Conservation (phyloP, 164 flowering plant genomes). For the Saururus chinensis region DNA sequence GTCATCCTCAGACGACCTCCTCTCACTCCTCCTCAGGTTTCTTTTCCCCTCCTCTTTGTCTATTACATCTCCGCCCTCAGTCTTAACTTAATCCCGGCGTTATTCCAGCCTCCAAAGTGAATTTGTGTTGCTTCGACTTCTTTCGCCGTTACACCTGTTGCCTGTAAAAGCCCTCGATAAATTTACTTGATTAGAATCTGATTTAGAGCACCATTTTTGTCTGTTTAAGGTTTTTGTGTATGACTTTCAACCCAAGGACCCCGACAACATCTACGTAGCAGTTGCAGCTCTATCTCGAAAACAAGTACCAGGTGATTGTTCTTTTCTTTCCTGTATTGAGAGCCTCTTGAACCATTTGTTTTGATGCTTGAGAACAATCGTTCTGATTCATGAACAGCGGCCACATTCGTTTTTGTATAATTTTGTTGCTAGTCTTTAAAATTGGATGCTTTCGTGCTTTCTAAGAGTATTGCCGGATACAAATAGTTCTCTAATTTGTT, state of each 20-base stretch:
- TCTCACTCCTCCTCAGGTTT: slow-evolving; percentile 50
- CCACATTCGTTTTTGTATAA: too few species aligned
- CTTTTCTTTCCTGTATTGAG: not conserved
- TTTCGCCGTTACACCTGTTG: not conserved
- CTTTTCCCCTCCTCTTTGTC: not conserved
- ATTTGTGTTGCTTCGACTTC: not conserved
- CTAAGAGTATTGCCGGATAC: too few species aligned
- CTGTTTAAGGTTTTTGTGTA: slow-evolving; percentile 41
- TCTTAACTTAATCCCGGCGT: too few species aligned
- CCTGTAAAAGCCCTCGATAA: not conserved
- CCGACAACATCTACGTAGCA: slow-evolving; percentile 56
- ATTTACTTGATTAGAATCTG: not conserved
- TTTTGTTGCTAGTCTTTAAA: too few species aligned
- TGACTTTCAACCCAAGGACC: slow-evolving; percentile 84
- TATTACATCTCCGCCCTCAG: too few species aligned
- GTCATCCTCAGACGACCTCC: too few species aligned
- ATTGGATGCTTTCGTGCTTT: too few species aligned
- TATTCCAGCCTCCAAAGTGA: not conserved
- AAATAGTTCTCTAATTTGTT: too few species aligned
- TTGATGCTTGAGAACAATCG: too few species aligned
- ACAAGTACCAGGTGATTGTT: slow-evolving; percentile 44
- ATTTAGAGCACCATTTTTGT: not conserved
- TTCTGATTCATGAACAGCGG: too few species aligned
- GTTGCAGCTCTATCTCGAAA: slow-evolving; percentile 53
- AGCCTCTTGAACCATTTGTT: too few species aligned